These are phyloP conservation scores for Umbelopsis ramanniana DNA, from an alignment of 192 early-diverging fungal species.

Conservation along the genomic window DNA sequence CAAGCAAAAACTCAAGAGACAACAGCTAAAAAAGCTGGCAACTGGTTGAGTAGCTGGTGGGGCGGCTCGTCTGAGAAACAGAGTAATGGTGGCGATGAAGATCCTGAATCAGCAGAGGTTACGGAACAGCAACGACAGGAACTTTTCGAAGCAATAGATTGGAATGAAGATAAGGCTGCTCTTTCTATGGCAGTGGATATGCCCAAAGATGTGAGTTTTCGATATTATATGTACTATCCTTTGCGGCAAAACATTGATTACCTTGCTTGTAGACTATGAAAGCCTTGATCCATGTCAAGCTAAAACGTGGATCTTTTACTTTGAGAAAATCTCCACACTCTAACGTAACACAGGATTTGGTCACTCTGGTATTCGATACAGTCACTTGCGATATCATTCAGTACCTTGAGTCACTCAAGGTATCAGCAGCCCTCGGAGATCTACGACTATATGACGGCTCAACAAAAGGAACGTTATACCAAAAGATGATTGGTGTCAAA, in stretches of 20 bases:
- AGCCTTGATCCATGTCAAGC: slow-evolving; percentile 61
- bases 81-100: neutral
- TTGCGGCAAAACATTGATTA: neutral
- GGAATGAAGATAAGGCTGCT: slow-evolving; percentile 66
- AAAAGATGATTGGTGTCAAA: slow-evolving; percentile 58
- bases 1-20: slow-evolving; percentile 31
- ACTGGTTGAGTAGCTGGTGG: slow-evolving; percentile 49
- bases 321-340: slow-evolving; percentile 61
- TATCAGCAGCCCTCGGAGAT: slow-evolving; percentile 62
- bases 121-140: slow-evolving; percentile 77
- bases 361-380: slow-evolving; percentile 66
- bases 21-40: slow-evolving; percentile 47
- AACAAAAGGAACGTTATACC: slow-evolving; percentile 57
- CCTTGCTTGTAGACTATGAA: slow-evolving; percentile 59
- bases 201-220: slow-evolving; percentile 59
- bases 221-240: neutral
- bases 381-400: slow-evolving; percentile 61
- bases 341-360: slow-evolving; percentile 37
- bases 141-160: slow-evolving; percentile 85
- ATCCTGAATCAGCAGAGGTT: slow-evolving; percentile 37
- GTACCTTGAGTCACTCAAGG: slow-evolving; percentile 53
- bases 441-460: slow-evolving; percentile 68
- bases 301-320: slow-evolving; percentile 79
- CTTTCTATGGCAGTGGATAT: slow-evolving; percentile 56
- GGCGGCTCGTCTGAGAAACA: slow-evolving; percentile 5